Percentiles rank a stretch among this genome's conserved stretches.
phyloP scores from a whole-genome alignment of 2,329 filamentous ascomycete genomes.

The Xylariaceae sp. region DNA sequence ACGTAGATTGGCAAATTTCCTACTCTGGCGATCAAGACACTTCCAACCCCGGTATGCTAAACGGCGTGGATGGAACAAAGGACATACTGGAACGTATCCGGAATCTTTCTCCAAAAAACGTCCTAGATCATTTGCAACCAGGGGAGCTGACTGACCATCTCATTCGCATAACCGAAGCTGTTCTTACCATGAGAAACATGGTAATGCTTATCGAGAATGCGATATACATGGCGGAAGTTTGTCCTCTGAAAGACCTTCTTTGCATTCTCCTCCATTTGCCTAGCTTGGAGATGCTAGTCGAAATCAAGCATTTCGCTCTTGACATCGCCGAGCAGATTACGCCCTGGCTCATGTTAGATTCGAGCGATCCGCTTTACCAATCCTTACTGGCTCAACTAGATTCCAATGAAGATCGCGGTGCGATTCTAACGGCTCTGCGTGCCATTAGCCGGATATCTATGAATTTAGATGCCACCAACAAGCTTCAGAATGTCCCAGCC shows the following conservation, averaged over 20 bases:
- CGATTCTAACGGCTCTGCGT: conserved; percentile 73
- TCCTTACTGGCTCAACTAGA: conserved; percentile 62
- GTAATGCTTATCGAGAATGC: conserved; percentile 90
- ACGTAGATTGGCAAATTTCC: conserved; percentile 74
- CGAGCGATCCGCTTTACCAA: conserved; percentile 73
- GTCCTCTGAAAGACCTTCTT: conserved; percentile 73
- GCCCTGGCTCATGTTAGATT: conserved; percentile 68
- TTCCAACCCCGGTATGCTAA: conserved; percentile 46
- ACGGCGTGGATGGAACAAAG: conserved; percentile 62
- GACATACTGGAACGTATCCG: conserved; percentile 70
- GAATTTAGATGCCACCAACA: conserved; percentile 75
- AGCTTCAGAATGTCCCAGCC: conserved; percentile 65
- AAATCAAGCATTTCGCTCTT: conserved; percentile 85
- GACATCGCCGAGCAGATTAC: conserved; percentile 91
- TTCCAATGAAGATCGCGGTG: conserved; percentile 68
- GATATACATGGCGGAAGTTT: conserved; percentile 69
- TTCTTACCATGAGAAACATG: conserved; percentile 90
- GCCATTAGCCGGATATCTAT: conserved; percentile 85
- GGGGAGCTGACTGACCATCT: conserved; percentile 66
- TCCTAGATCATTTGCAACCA: conserved; percentile 68
- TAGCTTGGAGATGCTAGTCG: conserved; percentile 64
- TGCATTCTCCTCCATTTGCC: conserved; percentile 79
- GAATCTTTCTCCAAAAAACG: conserved; percentile 54
- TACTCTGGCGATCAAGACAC: conserved; percentile 57
- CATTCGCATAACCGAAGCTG: conserved; percentile 77